phyloP scores from a whole-genome alignment of 2,329 filamentous ascomycete genomes.

The Gaeumannomyces tritici region DNA sequence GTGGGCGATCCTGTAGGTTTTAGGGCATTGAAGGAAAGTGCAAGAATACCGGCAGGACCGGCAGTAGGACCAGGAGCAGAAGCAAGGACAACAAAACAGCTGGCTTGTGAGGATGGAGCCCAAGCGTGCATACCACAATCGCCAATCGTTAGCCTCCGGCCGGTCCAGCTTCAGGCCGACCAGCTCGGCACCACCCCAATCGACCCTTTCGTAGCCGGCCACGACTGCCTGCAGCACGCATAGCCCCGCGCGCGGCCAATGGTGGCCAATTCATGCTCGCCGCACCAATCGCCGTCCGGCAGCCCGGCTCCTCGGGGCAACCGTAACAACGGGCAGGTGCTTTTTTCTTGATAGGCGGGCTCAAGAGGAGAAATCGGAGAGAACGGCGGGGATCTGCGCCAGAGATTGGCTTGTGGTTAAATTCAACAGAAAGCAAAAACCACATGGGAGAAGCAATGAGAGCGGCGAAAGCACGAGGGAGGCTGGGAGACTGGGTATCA shows the following conservation, averaged over 20 bases:
- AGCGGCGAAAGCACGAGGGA: too few relatives aligned
- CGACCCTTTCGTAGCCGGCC: conserved; percentile 34
- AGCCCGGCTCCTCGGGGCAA: background rate
- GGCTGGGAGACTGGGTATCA: too few relatives aligned
- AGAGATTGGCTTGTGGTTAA: background rate
- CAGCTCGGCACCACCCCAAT: background rate
- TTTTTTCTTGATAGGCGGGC: background rate
- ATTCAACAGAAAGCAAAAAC: background rate
- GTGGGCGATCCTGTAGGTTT: background rate
- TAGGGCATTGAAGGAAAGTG: background rate
- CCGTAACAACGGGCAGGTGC: background rate
- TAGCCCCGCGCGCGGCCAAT: conserved; percentile 9
- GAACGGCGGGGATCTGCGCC: background rate
- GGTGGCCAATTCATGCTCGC: background rate
- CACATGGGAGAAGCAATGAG: background rate
- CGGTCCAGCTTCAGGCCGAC: background rate
- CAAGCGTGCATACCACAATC: background rate
- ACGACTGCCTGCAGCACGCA: conserved; percentile 36
- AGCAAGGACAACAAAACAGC: too few relatives aligned
- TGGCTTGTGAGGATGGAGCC: too few relatives aligned
- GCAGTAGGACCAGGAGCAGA: background rate
- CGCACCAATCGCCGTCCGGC: too few relatives aligned
- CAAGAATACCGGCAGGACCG: background rate
- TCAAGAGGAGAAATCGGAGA: background rate
- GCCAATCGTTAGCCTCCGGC: background rate